phyloP scores from a whole-genome alignment of 306 rosid species.

The Quercus bicolor region DNA sequence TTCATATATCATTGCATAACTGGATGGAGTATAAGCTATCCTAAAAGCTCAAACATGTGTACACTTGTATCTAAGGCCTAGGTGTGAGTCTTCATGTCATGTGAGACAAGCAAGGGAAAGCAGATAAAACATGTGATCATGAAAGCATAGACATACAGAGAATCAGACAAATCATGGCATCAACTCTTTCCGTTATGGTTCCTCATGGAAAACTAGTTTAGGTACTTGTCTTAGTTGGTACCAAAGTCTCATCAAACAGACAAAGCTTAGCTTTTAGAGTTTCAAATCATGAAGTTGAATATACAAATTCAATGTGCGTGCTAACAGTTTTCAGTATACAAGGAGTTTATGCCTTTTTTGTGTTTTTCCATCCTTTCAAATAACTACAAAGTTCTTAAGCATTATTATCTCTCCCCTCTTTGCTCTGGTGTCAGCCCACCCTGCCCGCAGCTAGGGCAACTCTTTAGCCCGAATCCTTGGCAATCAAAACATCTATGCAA shows the following conservation, averaged over 20 bases:
- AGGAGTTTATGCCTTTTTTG: not conserved
- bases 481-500: constrained; percentile 67
- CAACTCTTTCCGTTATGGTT: not conserved
- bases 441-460: constrained; percentile 75
- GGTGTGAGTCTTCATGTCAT: no score
- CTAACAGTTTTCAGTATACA: not conserved
- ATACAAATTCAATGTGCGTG: not conserved
- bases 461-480: constrained; percentile 85
- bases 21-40: no score
- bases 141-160: no score
- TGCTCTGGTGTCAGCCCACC: constrained; percentile 94
- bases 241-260: not conserved
- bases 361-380: not conserved
- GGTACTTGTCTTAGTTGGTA: not conserved
- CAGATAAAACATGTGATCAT: no score
- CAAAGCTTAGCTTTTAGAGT: not conserved
- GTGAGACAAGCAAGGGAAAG: no score
- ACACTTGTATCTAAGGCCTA: no score
- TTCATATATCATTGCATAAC: no score
- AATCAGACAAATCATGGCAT: no score
- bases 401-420: constrained; percentile 72
- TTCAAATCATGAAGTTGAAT: not conserved
- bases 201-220: not conserved
- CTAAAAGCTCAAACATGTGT: no score
- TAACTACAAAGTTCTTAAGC: not conserved